These are phyloP conservation scores for Tuber borchii DNA, from an alignment of 495 filamentous ascomycete species.

Conservation along the genomic window DNA sequence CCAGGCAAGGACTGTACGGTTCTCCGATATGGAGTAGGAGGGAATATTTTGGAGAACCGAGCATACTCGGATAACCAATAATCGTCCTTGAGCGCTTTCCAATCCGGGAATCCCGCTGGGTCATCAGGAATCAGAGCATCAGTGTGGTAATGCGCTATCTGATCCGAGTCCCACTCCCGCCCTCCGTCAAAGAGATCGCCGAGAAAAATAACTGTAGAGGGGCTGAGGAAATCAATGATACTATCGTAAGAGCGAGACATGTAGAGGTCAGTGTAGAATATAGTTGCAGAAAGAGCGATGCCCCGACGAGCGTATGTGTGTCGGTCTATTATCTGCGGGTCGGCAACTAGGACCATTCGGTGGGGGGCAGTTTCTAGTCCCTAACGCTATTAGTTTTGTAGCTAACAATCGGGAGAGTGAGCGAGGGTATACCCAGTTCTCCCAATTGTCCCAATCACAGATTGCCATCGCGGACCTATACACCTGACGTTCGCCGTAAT, in stretches of 20 bases:
- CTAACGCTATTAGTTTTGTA: constrained; percentile 39
- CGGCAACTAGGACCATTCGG: constrained; percentile 77
- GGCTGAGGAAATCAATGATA: constrained; percentile 60
- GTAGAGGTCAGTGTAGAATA: constrained; percentile 78
- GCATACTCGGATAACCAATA: constrained; percentile 78
- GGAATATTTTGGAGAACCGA: constrained; percentile 71
- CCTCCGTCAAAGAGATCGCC: constrained; percentile 94
- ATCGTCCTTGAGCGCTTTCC: constrained; percentile 62
- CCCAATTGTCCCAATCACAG: constrained; percentile 19
- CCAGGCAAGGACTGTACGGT: constrained; percentile 76
- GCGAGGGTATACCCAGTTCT: constrained; percentile 11
- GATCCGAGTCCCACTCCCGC: constrained; percentile 61
- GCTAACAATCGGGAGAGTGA: not conserved
- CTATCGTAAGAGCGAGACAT: constrained; percentile 67
- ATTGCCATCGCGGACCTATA: constrained; percentile 11
- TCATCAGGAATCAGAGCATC: constrained; percentile 51
- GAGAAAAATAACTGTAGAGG: constrained; percentile 77
- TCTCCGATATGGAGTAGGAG: constrained; percentile 59
- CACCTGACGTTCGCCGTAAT: constrained; percentile 11
- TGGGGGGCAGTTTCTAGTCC: constrained; percentile 68
- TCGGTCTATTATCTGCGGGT: constrained; percentile 93
- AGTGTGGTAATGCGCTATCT: constrained; percentile 43
- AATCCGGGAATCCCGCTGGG: constrained; percentile 48
- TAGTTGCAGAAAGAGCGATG: constrained; percentile 74
- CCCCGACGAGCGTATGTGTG: constrained; percentile 91